Evolutionary conservation across 2,329 filamentous ascomycete genomes (phyloP).

Genomic region (Fusarium xylarioides): DNA sequence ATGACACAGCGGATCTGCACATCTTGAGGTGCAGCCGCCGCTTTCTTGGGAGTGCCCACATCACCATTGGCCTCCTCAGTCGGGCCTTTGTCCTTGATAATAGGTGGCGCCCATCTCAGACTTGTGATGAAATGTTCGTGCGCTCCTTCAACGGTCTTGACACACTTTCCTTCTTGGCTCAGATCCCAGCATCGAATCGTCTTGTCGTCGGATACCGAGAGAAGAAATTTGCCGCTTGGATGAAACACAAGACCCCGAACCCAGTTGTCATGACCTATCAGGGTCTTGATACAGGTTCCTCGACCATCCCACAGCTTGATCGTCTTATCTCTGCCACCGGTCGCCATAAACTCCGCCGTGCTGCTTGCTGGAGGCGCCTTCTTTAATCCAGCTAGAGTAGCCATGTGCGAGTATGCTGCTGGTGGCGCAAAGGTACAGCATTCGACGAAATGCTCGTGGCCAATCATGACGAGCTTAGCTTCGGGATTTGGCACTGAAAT

Average conservation of each 20-base stretch:
- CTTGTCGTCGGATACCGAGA: conserved; percentile 90
- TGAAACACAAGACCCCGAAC: conserved; percentile 87
- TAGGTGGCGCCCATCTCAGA: conserved; percentile 81
- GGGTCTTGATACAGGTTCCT: conserved; percentile 83
- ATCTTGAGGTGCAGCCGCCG: conserved; percentile 47
- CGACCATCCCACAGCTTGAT: conserved; percentile 90
- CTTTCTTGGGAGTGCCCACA: conserved; percentile 34
- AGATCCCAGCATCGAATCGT: conserved; percentile 95
- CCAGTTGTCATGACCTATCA: conserved; percentile 95
- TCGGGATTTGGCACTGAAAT: conserved; percentile 72
- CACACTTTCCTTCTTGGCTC: conserved; percentile 87
- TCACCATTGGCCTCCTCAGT: conserved; percentile 33
- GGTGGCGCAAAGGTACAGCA: conserved; percentile 89
- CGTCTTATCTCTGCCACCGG: conserved; percentile 87
- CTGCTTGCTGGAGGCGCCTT: conserved; percentile 79
- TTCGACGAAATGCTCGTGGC: conserved; percentile 86
- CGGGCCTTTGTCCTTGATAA: conserved; percentile 35
- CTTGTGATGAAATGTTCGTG: conserved; percentile 89
- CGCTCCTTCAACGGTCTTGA: conserved; percentile 79
- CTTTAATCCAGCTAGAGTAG: conserved; percentile 81
- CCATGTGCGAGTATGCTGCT: conserved; percentile 78
- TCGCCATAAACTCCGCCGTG: conserved; percentile 88
- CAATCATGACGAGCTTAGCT: conserved; percentile 80
- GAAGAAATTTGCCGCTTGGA: conserved; percentile 87
- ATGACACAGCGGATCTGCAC: conserved; percentile 83